Evolutionary conservation across 148 eudicot species (phyloP).

Genomic region (Polygonum maritimum): DNA sequence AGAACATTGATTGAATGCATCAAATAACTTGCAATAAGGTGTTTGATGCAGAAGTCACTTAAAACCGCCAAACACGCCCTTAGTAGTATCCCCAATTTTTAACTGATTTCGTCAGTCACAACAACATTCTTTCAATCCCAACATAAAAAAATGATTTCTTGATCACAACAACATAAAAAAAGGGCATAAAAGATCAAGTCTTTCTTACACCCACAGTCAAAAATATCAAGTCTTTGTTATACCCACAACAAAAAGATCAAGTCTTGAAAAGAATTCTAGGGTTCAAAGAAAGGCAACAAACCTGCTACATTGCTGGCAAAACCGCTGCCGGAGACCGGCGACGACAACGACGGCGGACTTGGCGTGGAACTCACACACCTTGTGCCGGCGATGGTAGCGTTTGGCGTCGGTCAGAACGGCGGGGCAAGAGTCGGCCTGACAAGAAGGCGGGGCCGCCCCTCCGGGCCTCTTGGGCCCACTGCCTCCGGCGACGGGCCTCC

Average conservation of each 20-base stretch:
- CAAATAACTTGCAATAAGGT: no score
- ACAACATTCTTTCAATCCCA: no score
- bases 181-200: neutral
- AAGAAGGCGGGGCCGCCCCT: slow-evolving; percentile 1
- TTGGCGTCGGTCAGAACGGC: slow-evolving; percentile 7
- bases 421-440: neutral
- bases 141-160: no score
- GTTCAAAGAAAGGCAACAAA: neutral
- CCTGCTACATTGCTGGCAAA: slow-evolving; percentile 54
- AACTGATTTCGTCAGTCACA: no score
- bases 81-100: no score
- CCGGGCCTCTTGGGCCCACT: neutral
- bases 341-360: slow-evolving; percentile 29
- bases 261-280: neutral
- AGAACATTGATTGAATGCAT: no score
- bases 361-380: slow-evolving; percentile 40
- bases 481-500: neutral
- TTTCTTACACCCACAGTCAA: neutral
- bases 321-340: slow-evolving; percentile 29
- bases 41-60: no score
- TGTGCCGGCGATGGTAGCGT: slow-evolving; percentile 37
- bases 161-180: neutral
- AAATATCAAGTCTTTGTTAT: neutral
- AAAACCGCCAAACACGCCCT: no score
- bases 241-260: neutral